Conservation (phyloP, 1,139 yeast species). For the Geotrichum restrictum region DNA sequence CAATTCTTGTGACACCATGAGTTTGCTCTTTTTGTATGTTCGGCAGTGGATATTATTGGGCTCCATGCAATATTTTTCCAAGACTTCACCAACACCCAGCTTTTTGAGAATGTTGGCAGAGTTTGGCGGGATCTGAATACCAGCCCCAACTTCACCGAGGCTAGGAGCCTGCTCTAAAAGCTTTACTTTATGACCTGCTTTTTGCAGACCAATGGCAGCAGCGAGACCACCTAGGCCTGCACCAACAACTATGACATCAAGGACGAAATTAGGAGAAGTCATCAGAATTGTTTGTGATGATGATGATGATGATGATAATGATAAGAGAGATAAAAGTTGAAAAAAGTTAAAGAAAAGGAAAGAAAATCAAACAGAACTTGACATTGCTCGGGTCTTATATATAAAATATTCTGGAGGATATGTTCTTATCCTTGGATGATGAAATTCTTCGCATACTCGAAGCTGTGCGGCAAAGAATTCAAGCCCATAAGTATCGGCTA, state of each 20-base stretch:
- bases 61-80: slow-evolving; percentile 29
- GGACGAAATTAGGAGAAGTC: background rate
- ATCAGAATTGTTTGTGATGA: background rate
- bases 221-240: slow-evolving; percentile 45
- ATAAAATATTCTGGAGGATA: too few relatives aligned
- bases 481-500: too few relatives aligned
- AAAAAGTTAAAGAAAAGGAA: too few relatives aligned
- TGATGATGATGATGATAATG: too few relatives aligned
- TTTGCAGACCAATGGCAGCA: slow-evolving; percentile 39
- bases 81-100: slow-evolving; percentile 34
- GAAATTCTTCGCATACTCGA: too few relatives aligned
- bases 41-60: slow-evolving; percentile 34
- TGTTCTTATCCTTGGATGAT: too few relatives aligned
- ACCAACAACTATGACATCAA: slow-evolving; percentile 39
- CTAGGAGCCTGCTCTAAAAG: slow-evolving; percentile 39
- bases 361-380: too few relatives aligned
- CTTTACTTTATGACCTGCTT: slow-evolving; percentile 40
- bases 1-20: slow-evolving; percentile 32
- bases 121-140: slow-evolving; percentile 41
- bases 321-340: too few relatives aligned
- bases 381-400: too few relatives aligned
- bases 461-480: too few relatives aligned
- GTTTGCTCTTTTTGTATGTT: slow-evolving; percentile 34
- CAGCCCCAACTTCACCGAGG: slow-evolving; percentile 45
- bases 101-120: slow-evolving; percentile 33